These are phyloP conservation scores for Trichothecium roseum DNA, from an alignment of 2,329 filamentous ascomycete genomes.

Conservation along the genomic window DNA sequence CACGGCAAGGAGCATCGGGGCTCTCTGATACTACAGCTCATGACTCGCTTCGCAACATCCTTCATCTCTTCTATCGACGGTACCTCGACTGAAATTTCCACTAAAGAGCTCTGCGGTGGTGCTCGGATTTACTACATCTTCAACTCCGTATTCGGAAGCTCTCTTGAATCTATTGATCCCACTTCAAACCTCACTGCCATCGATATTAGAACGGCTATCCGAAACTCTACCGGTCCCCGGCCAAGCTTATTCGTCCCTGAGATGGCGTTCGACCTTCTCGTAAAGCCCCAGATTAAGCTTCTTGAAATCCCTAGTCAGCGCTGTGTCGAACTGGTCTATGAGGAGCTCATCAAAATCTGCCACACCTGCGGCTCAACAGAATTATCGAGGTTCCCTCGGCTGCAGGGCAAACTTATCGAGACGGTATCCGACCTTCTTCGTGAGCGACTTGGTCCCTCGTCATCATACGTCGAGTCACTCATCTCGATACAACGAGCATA, in stretches of 20 bases:
- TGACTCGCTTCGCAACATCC: slow-evolving; percentile 95
- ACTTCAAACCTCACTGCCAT: slow-evolving; percentile 89
- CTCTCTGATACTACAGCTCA: slow-evolving; percentile 87
- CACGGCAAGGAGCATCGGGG: slow-evolving; percentile 94
- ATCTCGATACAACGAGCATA: slow-evolving; percentile 97
- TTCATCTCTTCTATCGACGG: slow-evolving; percentile 99
- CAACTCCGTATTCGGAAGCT: slow-evolving; percentile 97
- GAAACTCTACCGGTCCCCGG: slow-evolving; percentile 92
- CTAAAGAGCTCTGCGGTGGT: slow-evolving; percentile 91
- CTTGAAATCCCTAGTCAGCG: slow-evolving; percentile 90
- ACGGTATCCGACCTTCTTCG: slow-evolving; percentile 92
- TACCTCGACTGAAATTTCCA: slow-evolving; percentile 96
- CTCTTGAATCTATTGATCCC: slow-evolving; percentile 89
- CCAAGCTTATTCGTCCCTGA: slow-evolving; percentile 96
- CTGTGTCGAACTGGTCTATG: slow-evolving; percentile 95
- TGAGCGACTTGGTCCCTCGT: slow-evolving; percentile 82
- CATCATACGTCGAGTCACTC: slow-evolving; percentile 86
- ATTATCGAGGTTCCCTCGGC: slow-evolving; percentile 77
- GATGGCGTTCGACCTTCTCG: slow-evolving; percentile 91
- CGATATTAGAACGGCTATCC: slow-evolving; percentile 93
- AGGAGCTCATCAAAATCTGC: slow-evolving; percentile 98
- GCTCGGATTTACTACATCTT: slow-evolving; percentile 98
- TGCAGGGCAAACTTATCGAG: slow-evolving; percentile 96
- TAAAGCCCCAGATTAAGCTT: slow-evolving; percentile 97
- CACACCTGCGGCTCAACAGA: slow-evolving; percentile 96